phyloP scores from a whole-genome alignment of 495 filamentous ascomycete genomes.

The Penicillium ochrochloron region DNA sequence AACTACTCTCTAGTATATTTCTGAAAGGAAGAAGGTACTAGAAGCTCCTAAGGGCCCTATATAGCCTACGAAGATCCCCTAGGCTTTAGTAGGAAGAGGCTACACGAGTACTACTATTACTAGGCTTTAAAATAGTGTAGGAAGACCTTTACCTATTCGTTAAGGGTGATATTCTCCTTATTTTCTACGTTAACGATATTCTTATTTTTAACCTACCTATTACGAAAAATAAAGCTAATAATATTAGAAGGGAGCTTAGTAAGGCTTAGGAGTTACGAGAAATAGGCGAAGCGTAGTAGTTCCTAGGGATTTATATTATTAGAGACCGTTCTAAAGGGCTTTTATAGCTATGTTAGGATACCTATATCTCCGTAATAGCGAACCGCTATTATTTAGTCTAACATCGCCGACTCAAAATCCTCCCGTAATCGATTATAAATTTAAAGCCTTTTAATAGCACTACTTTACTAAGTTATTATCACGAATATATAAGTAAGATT shows the following conservation, averaged over 20 bases:
- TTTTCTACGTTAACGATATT: conserved; percentile 4
- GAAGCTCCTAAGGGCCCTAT: not conserved
- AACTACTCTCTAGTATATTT: not conserved
- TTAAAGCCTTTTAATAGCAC: not conserved
- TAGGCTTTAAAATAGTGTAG: not conserved
- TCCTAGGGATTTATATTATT: not conserved
- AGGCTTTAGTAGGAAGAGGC: not conserved
- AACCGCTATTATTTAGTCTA: not conserved
- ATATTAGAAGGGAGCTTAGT: not conserved
- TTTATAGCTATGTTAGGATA: not conserved
- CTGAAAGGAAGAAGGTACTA: not conserved
- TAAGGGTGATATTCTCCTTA: not conserved
- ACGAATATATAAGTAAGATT: not conserved
- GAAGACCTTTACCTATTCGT: not conserved
- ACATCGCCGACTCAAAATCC: not conserved
- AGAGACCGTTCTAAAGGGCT: not conserved
- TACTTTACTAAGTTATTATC: not conserved
- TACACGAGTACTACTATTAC: not conserved
- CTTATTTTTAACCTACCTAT: not conserved
- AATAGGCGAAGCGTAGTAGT: conserved; percentile 1
- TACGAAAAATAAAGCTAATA: not conserved
- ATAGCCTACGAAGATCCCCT: not conserved
- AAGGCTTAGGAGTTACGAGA: not conserved
- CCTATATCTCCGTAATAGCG: not conserved
- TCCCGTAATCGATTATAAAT: not conserved